phyloP scores from a whole-genome alignment of 78 protist species.

The Neovahlkampfia damariscottae region DNA sequence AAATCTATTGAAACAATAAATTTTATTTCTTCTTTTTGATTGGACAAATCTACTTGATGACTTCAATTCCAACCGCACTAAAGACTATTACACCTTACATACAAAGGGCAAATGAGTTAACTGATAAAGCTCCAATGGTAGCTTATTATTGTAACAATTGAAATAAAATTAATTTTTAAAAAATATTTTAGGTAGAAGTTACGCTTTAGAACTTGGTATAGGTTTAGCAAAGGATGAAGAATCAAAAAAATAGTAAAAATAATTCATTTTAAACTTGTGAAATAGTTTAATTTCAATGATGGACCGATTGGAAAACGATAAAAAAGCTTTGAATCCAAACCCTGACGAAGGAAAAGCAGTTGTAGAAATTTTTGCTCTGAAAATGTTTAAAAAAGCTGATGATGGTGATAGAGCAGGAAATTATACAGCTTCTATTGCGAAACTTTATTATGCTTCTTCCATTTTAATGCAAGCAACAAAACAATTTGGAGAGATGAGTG shows the following conservation, averaged over 20 bases:
- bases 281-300: too few species aligned
- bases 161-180: too few species aligned
- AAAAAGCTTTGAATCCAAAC: neutral
- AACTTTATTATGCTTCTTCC: neutral
- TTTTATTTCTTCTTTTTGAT: too few species aligned
- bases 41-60: too few species aligned
- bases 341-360: neutral
- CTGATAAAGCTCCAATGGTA: neutral
- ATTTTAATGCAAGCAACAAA: neutral
- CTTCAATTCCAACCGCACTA: neutral
- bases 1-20: too few species aligned
- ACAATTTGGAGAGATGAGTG: neutral
- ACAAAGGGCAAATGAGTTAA: neutral
- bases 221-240: neutral
- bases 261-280: too few species aligned
- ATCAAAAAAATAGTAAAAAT: neutral
- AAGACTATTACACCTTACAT: neutral
- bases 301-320: neutral
- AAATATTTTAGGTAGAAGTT: too few species aligned
- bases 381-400: conserved; percentile 2
- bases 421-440: neutral
- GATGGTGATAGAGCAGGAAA: neutral
- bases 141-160: neutral
- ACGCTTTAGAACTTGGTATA: neutral
- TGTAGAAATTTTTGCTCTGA: neutral